Evolutionary conservation across 1,139 yeast genomes (phyloP).

Genomic region (Pichia terricola): DNA sequence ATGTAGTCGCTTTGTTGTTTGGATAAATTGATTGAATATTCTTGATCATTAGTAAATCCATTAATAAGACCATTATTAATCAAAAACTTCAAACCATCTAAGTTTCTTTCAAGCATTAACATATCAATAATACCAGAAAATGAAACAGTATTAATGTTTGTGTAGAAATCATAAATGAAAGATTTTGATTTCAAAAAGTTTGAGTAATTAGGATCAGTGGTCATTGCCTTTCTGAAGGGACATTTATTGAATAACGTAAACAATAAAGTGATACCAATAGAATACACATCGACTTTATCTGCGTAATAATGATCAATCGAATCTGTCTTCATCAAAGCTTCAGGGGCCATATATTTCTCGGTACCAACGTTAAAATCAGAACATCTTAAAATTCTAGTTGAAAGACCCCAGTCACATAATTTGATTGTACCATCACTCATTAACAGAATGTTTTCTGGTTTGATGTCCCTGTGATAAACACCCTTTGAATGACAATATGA

Average conservation of each 20-base stretch:
- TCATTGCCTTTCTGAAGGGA: conserved; percentile 25
- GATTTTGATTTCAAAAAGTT: conserved; percentile 19
- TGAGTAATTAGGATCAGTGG: conserved; percentile 20
- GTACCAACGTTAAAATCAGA: conserved; percentile 45
- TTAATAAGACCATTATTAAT: conserved; percentile 13
- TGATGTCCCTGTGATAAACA: conserved; percentile 44
- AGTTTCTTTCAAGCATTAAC: conserved; percentile 20
- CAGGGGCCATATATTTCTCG: conserved; percentile 53
- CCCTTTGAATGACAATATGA: conserved; percentile 34
- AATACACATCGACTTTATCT: conserved; percentile 70
- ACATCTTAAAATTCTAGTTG: conserved; percentile 31
- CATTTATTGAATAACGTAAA: conserved; percentile 41
- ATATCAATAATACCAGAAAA: conserved; percentile 21
- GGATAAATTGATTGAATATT: conserved; percentile 18
- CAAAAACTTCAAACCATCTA: conserved; percentile 15
- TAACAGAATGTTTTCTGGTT: conserved; percentile 45
- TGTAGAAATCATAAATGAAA: conserved; percentile 24
- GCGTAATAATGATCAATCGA: conserved; percentile 38
- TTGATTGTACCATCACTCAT: conserved; percentile 35
- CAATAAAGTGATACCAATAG: conserved; percentile 59
- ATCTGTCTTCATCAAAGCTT: conserved; percentile 41
- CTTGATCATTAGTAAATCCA: conserved; percentile 25
- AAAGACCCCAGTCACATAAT: conserved; percentile 50
- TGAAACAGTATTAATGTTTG: conserved; percentile 19
- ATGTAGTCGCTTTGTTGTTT: conserved; percentile 9